Conservation (phyloP, 192 early-diverging fungal genomes). For the Helicostylum pulchrum region DNA sequence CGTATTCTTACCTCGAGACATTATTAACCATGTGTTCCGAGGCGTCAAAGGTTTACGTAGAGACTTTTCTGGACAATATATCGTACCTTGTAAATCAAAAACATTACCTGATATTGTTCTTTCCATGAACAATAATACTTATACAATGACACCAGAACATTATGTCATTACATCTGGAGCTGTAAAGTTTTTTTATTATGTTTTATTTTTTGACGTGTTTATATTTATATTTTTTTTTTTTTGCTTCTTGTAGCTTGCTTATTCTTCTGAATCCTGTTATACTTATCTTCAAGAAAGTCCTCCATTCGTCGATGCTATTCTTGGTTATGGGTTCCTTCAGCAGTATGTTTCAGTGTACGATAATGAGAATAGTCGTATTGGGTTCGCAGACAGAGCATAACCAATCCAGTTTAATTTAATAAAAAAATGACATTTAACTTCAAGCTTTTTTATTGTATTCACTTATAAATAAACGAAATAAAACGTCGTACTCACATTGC, state of each 20-base stretch:
- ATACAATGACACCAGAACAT: slow-evolving; percentile 16
- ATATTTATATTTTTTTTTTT: slow-evolving; percentile 8
- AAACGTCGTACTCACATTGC: no score
- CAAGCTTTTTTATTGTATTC: no score
- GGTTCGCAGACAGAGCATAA: slow-evolving; percentile 19
- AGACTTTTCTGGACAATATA: slow-evolving; percentile 17
- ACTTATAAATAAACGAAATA: no score
- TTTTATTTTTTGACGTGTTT: background rate
- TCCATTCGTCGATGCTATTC: slow-evolving; percentile 19
- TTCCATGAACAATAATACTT: slow-evolving; percentile 12
- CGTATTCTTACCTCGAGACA: slow-evolving; percentile 16
- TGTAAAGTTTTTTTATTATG: background rate
- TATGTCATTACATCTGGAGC: slow-evolving; percentile 24
- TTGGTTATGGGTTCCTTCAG: slow-evolving; percentile 36
- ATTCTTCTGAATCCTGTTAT: slow-evolving; percentile 17
- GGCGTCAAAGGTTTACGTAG: background rate
- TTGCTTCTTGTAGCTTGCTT: slow-evolving; percentile 16
- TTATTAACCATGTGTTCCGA: slow-evolving; percentile 13
- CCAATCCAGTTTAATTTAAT: no score
- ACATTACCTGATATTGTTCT: slow-evolving; percentile 20
- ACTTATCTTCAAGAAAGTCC: slow-evolving; percentile 28
- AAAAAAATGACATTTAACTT: no score
- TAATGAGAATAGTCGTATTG: slow-evolving; percentile 25
- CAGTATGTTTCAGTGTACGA: slow-evolving; percentile 27
- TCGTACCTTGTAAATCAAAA: slow-evolving; percentile 18